Percentiles rank a stretch among this genome's conserved stretches.
phyloP scores from a whole-genome alignment of 768 basidiomycete species.

The Pleurotus sapidus region DNA sequence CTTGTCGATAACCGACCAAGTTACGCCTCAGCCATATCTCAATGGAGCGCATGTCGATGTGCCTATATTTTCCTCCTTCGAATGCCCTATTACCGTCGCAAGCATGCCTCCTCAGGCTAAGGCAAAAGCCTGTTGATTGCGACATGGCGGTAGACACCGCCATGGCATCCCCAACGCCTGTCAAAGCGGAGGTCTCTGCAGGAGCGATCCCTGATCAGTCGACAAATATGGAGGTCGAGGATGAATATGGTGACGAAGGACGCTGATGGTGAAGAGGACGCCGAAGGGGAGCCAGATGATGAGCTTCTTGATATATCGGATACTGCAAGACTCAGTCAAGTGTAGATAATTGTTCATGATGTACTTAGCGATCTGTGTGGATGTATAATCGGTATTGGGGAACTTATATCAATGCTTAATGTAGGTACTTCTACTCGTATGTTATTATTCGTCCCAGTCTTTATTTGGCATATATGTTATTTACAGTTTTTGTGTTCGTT shows the following conservation, averaged over 20 bases:
- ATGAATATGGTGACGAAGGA: constrained; percentile 40
- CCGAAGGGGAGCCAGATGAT: constrained; percentile 37
- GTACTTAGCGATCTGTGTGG: constrained; percentile 10
- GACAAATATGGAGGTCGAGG: constrained; percentile 23
- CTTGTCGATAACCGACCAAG: neutral
- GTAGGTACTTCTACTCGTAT: neutral
- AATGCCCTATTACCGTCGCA: neutral
- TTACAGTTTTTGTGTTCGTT: no score
- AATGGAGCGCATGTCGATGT: neutral
- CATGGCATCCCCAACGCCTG: neutral
- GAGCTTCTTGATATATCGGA: constrained; percentile 22
- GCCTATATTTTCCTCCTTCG: neutral
- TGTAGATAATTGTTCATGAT: constrained; percentile 9
- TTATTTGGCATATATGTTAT: no score
- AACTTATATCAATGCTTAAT: constrained; percentile 1
- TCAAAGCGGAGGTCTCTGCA: neutral
- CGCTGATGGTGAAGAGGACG: constrained; percentile 38
- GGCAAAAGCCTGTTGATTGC: neutral
- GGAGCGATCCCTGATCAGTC: constrained; percentile 12
- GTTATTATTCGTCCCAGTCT: neutral
- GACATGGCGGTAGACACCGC: neutral
- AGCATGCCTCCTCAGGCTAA: neutral
- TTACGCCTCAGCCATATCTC: neutral
- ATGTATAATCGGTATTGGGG: constrained; percentile 4
- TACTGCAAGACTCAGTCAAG: constrained; percentile 11